Evolutionary conservation across 371 early-diverging fungal species (phyloP).

Genomic region (Dipsacomyces acuminosporus): DNA sequence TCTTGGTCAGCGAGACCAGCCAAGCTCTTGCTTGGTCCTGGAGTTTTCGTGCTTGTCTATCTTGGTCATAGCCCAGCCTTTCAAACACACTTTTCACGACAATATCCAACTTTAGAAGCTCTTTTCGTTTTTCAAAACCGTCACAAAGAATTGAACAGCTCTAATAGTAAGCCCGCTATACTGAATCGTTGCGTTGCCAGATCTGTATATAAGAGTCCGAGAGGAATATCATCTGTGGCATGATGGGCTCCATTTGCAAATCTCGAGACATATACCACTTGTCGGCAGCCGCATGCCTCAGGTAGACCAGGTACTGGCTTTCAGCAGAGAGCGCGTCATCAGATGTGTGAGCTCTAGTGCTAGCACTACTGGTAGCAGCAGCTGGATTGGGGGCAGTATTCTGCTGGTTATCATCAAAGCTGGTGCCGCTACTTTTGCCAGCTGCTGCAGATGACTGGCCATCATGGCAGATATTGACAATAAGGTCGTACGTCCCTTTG

Average conservation of each 20-base stretch:
- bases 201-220: constrained; percentile 93
- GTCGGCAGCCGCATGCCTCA: constrained; percentile 71
- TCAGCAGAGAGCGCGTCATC: constrained; percentile 1
- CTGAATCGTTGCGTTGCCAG: constrained; percentile 42
- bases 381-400: neutral
- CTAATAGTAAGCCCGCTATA: no score
- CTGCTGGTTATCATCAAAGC: neutral
- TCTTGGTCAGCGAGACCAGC: no score
- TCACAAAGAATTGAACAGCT: no score
- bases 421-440: constrained; percentile 53
- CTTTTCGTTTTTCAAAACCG: no score
- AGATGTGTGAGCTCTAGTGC: neutral
- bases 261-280: constrained; percentile 97
- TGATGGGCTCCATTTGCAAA: constrained; percentile 85
- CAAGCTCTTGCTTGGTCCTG: no score
- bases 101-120: no score
- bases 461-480: constrained; percentile 91
- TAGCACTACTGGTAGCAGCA: neutral
- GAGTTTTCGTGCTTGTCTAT: no score
- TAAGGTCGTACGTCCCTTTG: constrained; percentile 64
- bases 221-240: constrained; percentile 91
- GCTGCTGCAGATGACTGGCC: constrained; percentile 61
- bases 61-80: no score
- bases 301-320: constrained; percentile 71
- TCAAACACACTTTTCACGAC: no score